Base-by-base conservation (phyloP, 108 stramenopile genomes). In the Skeletonema grethae region DNA sequence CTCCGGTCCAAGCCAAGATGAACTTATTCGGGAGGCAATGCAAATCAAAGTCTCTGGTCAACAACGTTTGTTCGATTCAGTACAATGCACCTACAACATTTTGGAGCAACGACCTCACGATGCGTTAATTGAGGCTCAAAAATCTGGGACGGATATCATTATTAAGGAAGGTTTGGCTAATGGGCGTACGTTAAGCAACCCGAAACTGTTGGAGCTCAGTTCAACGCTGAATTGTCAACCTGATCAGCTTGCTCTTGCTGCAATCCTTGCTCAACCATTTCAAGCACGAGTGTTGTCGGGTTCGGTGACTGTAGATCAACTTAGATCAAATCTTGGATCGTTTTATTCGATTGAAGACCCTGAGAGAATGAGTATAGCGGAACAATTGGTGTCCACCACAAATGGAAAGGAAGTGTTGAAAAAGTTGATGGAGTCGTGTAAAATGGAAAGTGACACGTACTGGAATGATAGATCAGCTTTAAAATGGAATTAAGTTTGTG, bases 111-210 rank as follows among this genome's bases (percentile, higher is more conserved):
- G 82, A 7, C 82, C 89, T 18, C 74, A 61, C 7, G 34, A 45
- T 8, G 77, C 79, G 38, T 69, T 93, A 18, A 20, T 79, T 35
- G 83, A 86, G 64, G 92, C 92, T 12, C 76, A 82, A 32, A 46
- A 81, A 32, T 59, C 67, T 0, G 92, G 92, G 2, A 75, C 86
- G 81, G 88, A 89, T 72, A 79, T 93, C 45, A 89, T 93, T 45
- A 83, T 93, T 70, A 93, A 93, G 69, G 92, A 93, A 69, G 92
- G 89, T 13, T 61, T 93, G 57, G 92, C 89, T 16, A 93, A 93
- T 84, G 92, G 92, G 6, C 70, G 92, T 4, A 61, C 67, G 7
- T 66, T 93, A 43, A 57, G 38, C 8, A 61, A 84, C 64, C 60
- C 67, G 4, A 65, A 39, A 2, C 55, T 93, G 30, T 1, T 67